Percentiles rank a stretch among this genome's conserved stretches.
phyloP scores from a whole-genome alignment of 495 filamentous ascomycete species.

The Annulohypoxylon stygium region DNA sequence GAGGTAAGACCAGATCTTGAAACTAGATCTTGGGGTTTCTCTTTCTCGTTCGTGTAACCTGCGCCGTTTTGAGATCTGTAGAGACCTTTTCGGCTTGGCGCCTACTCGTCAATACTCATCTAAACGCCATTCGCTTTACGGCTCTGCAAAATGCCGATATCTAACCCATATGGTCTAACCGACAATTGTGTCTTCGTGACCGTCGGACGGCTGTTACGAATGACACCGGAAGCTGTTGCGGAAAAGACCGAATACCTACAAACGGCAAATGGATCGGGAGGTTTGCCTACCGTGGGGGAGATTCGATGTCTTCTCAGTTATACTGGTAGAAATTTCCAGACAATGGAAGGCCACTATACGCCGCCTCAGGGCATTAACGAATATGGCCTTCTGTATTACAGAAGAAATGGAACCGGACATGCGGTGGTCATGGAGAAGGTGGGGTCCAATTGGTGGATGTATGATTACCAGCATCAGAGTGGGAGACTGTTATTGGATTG shows the following conservation, averaged over 20 bases:
- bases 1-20: background rate
- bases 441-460: background rate
- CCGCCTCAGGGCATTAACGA: background rate
- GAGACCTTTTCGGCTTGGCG: background rate
- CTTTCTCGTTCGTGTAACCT: background rate
- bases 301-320: background rate
- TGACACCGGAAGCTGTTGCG: slow-evolving; percentile 5
- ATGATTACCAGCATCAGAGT: slow-evolving; percentile 6
- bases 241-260: background rate
- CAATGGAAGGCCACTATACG: background rate
- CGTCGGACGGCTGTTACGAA: background rate
- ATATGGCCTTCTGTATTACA: slow-evolving; percentile 5
- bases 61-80: background rate
- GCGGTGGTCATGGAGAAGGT: slow-evolving; percentile 9
- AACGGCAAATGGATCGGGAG: background rate
- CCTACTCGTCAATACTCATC: background rate
- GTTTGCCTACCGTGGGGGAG: background rate
- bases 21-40: background rate
- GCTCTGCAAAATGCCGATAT: background rate
- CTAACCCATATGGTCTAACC: background rate
- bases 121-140: background rate
- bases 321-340: background rate
- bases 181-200: slow-evolving; percentile 1
- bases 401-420: background rate
- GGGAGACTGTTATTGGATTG: background rate